These are phyloP conservation scores for Phlebopus sp. DNA, from an alignment of 1,284 basidiomycete genomes.

Conservation along the genomic window DNA sequence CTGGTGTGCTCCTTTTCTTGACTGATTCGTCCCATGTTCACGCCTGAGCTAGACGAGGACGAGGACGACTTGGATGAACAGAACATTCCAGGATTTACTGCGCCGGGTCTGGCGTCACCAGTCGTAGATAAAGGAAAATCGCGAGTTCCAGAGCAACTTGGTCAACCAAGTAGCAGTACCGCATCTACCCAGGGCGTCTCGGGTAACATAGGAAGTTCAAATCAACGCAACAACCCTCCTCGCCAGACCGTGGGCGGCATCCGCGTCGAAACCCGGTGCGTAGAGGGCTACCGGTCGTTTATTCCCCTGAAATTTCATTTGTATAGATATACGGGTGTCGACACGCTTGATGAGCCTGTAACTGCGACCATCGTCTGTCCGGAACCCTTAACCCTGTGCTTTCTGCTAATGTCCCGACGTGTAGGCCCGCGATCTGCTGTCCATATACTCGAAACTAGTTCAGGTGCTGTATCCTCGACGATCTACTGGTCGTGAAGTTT, in stretches of 20 bases:
- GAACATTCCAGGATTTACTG: conserved; percentile 71
- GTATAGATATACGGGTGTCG: conserved; percentile 71
- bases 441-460: conserved; percentile 88
- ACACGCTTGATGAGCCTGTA: conserved; percentile 91
- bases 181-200: conserved; percentile 46
- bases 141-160: conserved; percentile 58
- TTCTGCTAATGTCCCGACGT: conserved; percentile 9
- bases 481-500: conserved; percentile 72
- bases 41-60: conserved; percentile 48
- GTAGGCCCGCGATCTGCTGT: conserved; percentile 84
- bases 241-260: conserved; percentile 79
- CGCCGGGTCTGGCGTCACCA: conserved; percentile 49
- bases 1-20: conserved; percentile 40
- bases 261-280: conserved; percentile 80
- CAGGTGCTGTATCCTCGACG: conserved; percentile 90
- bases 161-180: conserved; percentile 38
- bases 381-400: conserved; percentile 5
- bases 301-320: not conserved
- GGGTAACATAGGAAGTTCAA: conserved; percentile 69
- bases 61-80: conserved; percentile 80
- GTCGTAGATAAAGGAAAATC: conserved; percentile 63
- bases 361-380: conserved; percentile 79
- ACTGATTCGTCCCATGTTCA: conserved; percentile 1
- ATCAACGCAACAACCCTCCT: conserved; percentile 38
- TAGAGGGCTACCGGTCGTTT: conserved; percentile 6